Evolutionary conservation across 306 rosid species (phyloP), one percentile per base, ranked within the genome.

Genomic region (Gastrolobium bilobum): DNA sequence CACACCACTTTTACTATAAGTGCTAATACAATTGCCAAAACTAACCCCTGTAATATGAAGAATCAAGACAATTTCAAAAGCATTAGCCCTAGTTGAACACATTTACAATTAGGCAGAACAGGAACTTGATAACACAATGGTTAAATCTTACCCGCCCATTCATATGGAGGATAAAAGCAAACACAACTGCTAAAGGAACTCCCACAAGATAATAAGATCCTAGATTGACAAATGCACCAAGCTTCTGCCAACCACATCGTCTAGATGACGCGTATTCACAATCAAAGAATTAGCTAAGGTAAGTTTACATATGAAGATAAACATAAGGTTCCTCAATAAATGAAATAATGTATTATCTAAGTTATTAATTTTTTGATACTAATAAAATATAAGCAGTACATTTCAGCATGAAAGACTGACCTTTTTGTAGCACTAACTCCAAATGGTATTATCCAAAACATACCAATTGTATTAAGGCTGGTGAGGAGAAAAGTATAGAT

Each of bases 361-460:
- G 26, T 20, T 20, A 20, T 20, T 20, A 20, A 20, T 20, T 33
- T 73, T 30, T 14, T 44, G 47, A 37, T 40, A 29, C 11, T 0
- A 44, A 37, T 44, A 6, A 2, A 6, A 73, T 1, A 59, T 2
- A 74, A 44, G n/a, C 20, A 30, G 20, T 4, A 33, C 0, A 60
- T 7, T 6, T 40, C 14, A 58, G 63, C 29, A 1, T 58, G 63
- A 69, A 68, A 67, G 10, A 57, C 88, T 89, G 59, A 91, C 96
- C 96, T 89, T 56, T 77, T 83, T 40, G 91, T 89, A 50, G 80
- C 62, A 77, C 91, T 78, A 7, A 87, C 77, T 80, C 93, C 90
- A 20, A 76, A 89, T 11, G 93, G 86, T 79, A 89, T 73, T 89
- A 81, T 86, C 90, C 96, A 89, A 65, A 86, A 81, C 3, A 66